Percentiles rank a stretch among this genome's conserved stretches.
Conservation (phyloP, 2,329 filamentous ascomycete species). For the Diaporthe longicolla region DNA sequence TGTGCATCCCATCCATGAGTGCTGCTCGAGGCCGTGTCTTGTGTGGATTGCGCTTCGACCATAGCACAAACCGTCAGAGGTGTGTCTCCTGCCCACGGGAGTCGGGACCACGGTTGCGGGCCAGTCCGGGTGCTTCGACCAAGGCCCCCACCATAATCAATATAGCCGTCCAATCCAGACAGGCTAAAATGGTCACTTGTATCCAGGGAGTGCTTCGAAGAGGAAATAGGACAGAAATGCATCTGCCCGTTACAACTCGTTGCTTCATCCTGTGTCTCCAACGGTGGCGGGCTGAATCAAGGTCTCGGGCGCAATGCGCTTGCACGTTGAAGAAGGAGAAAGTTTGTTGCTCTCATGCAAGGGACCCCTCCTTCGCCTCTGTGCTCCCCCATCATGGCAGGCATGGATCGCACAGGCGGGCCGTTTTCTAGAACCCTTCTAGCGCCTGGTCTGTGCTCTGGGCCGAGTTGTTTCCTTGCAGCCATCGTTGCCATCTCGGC, state of each 20-base stretch:
- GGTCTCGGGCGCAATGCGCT: conserved; percentile 23
- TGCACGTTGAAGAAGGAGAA: conserved; percentile 9
- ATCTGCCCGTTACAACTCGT: conserved; percentile 1
- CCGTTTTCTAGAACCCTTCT: conserved; percentile 55
- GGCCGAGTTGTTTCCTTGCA: neutral
- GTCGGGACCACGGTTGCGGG: conserved; percentile 37
- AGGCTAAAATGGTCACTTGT: neutral
- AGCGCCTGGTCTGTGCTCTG: conserved; percentile 47
- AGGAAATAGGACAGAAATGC: neutral
- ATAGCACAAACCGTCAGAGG: neutral
- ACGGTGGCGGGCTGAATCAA: neutral
- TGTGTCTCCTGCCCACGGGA: neutral
- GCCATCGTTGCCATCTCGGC: neutral
- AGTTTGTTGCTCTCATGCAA: conserved; percentile 19
- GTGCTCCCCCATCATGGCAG: conserved; percentile 5
- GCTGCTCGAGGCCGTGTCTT: neutral
- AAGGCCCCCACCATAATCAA: conserved; percentile 6
- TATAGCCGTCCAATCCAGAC: conserved; percentile 17
- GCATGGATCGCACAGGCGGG: conserved; percentile 12
- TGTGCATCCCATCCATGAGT: neutral
- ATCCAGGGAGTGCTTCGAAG: neutral
- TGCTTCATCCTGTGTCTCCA: conserved; percentile 17
- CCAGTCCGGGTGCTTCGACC: conserved; percentile 35
- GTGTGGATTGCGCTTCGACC: neutral
- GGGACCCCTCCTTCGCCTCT: conserved; percentile 17